Conservation (phyloP, 73 alveolate species). For the Stentor coeruleus region DNA sequence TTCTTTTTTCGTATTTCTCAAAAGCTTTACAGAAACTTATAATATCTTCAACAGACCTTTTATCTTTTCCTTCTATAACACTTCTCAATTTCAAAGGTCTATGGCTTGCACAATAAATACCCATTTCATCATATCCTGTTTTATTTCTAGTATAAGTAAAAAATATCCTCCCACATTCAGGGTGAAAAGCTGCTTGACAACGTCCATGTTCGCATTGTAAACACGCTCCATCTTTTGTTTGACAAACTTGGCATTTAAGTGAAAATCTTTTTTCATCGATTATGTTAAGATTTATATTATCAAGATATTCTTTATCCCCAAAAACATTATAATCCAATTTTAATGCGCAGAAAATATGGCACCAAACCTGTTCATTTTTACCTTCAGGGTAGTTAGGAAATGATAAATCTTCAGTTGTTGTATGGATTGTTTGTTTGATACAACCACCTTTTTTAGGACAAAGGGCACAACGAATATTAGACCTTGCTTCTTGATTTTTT, state of each 20-base stretch:
- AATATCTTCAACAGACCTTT: neutral
- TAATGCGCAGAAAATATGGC: slow-evolving; percentile 39
- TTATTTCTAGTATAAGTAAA: neutral
- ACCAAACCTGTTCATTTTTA: slow-evolving; percentile 33
- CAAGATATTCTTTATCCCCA: slow-evolving; percentile 24
- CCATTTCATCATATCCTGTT: slow-evolving; percentile 1
- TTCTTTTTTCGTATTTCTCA: neutral
- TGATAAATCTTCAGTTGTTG: neutral
- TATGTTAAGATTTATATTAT: slow-evolving; percentile 23
- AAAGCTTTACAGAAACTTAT: neutral
- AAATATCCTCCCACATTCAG: slow-evolving; percentile 34
- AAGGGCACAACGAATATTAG: slow-evolving; percentile 23
- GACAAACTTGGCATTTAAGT: slow-evolving; percentile 35
- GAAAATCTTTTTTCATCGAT: slow-evolving; percentile 32
- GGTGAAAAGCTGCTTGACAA: slow-evolving; percentile 36
- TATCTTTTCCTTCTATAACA: neutral
- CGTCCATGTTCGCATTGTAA: slow-evolving; percentile 37
- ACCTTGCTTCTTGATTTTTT: neutral
- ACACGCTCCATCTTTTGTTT: slow-evolving; percentile 38
- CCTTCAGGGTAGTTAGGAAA: slow-evolving; percentile 11
- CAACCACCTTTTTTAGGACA: slow-evolving; percentile 44
- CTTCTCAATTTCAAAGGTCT: neutral
- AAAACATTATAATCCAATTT: slow-evolving; percentile 33
- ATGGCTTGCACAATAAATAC: neutral
- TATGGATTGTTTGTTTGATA: neutral